Evolutionary conservation across 331 rosid genomes (phyloP), one percentile per base, ranked within the genome.

Genomic region (Acacia pycnantha): DNA sequence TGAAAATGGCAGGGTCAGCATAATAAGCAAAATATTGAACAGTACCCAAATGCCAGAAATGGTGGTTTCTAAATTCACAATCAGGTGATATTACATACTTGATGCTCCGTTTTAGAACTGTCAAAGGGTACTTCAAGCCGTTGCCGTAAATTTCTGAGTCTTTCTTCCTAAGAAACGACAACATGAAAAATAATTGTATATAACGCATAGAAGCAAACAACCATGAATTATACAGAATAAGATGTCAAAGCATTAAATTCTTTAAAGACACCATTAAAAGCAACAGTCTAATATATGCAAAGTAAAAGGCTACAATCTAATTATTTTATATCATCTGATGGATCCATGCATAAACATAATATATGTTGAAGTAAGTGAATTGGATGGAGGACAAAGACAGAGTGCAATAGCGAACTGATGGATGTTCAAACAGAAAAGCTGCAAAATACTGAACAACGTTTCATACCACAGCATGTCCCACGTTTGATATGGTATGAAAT

Each of bases 41-140:
- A 70, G 44, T 6, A 24, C 59, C 31, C 70, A 71, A 69, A 79
- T 40, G 37, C 40, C 59, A 81, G 51, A 22, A 74, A 79, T 58
- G 64, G 40, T 19, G 76, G 65, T 72, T 61, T 43, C 37, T 37
- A 33, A 83, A 41, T 41, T 15, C 33, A 77, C 31, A 71, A 65
- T 46, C 53, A 54, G 74, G 66, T 68, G 68, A 47, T 70, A 70
- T 37, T 53, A 89, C 93, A n/a, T 85, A 95, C 99, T 84, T 93
- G 99, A 88, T 95, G 99, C 88, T 95, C 97, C 46, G 77, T 31
- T 58, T 86, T 87, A 69, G 97, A 92, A 80, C 99, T 94, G 84
- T 95, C 97, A 84, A 93, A 95, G 70, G 99, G 94, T 54, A 95
- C 92, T 84, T 90, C 94, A 80, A 95, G 89, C 85, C 98, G 89